Evolutionary conservation across 2,329 filamentous ascomycete species (phyloP), one percentile per base, ranked within the genome.

Genomic region (Ophiosphaerella korrae): DNA sequence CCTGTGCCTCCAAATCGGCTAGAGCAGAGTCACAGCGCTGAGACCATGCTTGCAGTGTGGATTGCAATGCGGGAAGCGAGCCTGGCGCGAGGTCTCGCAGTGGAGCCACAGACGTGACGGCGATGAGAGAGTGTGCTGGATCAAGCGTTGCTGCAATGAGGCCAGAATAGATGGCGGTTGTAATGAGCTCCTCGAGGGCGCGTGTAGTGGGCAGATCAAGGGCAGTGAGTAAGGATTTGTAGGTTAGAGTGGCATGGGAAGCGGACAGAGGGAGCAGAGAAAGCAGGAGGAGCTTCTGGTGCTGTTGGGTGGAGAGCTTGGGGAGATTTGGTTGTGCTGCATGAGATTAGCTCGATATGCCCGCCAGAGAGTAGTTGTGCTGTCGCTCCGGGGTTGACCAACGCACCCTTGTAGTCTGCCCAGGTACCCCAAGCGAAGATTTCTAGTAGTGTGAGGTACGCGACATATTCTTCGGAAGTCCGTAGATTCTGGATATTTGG

Each of bases 371-470:
- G 7, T 29, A 11, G 26, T 7, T 29, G 26, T 29, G 26, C 6
- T 29, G 26, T 7, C 2, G 26, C 3, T 29, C 26, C 7, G 7
- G 11, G 3, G 26, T 39, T 39, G 21, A 39, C 18, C 34, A 33
- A 53, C 70, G 48, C 67, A 86, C 84, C 70, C 71, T 83, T 80
- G 78, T 96, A 97, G 63, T 88, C 84, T 52, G 83, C 78, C 80
- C 91, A 97, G 52, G 91, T 96, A 53, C 93, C 94, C 81, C 94
- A 91, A 52, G 92, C 90, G 76, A 99, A 99, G 66, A 95, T 87
- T 74, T 92, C 83, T 38, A 99, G 87, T 12, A 96, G 82, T 1
- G 79, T 84, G 43, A 94, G 80, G 74, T 90, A 78, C 35, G 74
- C 63, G 6, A 80, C 77, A 64, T 88, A 84, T 42, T 95, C 88